Percentiles rank a stretch among this genome's conserved stretches.
These are phyloP conservation scores for Discostella stelligeroides DNA, from an alignment of 108 stramenopile species.

Conservation along the genomic window DNA sequence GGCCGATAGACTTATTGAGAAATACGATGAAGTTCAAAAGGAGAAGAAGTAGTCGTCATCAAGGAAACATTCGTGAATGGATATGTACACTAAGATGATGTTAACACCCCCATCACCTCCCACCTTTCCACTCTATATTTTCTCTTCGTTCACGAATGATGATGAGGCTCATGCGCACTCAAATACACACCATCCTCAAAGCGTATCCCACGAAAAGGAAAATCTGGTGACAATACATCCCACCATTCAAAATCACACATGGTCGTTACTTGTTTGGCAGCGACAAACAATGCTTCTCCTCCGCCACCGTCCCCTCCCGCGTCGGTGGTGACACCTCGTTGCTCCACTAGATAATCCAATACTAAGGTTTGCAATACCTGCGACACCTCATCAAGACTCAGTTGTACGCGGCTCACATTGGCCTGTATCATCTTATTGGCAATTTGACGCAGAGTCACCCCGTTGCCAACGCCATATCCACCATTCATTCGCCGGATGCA, in stretches of 20 bases:
- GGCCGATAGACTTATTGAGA: conserved; percentile 73
- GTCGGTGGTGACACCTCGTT: conserved; percentile 45
- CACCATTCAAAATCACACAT: conserved; percentile 87
- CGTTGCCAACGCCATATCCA: conserved; percentile 60
- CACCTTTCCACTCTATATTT: not conserved
- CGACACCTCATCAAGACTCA: conserved; percentile 85
- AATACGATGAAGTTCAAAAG: conserved; percentile 25
- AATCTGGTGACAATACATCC: conserved; percentile 79
- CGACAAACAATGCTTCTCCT: conserved; percentile 63
- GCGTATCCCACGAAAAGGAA: conserved; percentile 74
- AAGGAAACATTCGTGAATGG: not conserved
- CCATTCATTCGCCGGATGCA: conserved; percentile 71
- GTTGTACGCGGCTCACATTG: conserved; percentile 84
- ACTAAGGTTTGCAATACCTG: conserved; percentile 90
- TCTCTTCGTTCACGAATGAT: conserved; percentile 64
- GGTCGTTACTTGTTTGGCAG: conserved; percentile 60
- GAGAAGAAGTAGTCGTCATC: not conserved
- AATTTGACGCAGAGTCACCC: conserved; percentile 72
- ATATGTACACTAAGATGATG: not conserved
- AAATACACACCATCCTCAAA: conserved; percentile 87
- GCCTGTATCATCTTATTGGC: conserved; percentile 72
- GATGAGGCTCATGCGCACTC: conserved; percentile 81
- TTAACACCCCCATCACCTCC: too few species aligned
- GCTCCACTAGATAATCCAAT: conserved; percentile 82
- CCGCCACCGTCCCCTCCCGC: too few species aligned